Conservation (phyloP, 140 eudicot genomes). For the Anethum foeniculum region DNA sequence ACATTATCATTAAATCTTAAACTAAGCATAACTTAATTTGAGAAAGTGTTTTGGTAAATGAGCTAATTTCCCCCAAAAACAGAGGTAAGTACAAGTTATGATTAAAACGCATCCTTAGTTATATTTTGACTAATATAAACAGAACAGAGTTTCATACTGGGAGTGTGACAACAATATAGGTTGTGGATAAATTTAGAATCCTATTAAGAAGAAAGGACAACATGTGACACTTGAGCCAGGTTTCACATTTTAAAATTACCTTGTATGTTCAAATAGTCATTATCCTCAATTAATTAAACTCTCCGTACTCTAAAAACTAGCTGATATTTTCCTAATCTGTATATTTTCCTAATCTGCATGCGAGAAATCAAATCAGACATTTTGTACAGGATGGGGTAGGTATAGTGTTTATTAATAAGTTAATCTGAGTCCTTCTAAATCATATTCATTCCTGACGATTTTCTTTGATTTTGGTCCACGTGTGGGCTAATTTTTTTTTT, state of each 20-base stretch:
- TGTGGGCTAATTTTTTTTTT: too few relatives aligned
- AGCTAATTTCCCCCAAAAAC: not conserved
- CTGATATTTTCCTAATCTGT: not conserved
- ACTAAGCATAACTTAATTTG: not conserved
- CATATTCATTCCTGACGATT: not conserved
- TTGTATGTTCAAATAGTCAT: not conserved
- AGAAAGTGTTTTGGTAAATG: not conserved
- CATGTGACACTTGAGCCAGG: not conserved
- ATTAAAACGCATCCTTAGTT: not conserved
- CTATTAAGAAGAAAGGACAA: not conserved
- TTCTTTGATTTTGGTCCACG: not conserved
- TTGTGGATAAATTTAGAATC: not conserved
- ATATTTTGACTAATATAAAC: not conserved
- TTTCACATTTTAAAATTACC: not conserved
- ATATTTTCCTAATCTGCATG: too few relatives aligned
- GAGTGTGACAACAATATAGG: not conserved
- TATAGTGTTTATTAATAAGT: too few relatives aligned
- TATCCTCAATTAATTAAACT: not conserved
- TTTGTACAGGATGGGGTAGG: not conserved
- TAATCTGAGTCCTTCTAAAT: not conserved
- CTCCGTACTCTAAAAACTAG: not conserved
- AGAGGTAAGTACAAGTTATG: not conserved
- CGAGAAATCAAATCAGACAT: too few relatives aligned
- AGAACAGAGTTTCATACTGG: not conserved
- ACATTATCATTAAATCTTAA: not conserved